These are phyloP conservation scores for Diaporthe sp. DNA, from an alignment of 2,329 filamentous ascomycete genomes.

Conservation along the genomic window DNA sequence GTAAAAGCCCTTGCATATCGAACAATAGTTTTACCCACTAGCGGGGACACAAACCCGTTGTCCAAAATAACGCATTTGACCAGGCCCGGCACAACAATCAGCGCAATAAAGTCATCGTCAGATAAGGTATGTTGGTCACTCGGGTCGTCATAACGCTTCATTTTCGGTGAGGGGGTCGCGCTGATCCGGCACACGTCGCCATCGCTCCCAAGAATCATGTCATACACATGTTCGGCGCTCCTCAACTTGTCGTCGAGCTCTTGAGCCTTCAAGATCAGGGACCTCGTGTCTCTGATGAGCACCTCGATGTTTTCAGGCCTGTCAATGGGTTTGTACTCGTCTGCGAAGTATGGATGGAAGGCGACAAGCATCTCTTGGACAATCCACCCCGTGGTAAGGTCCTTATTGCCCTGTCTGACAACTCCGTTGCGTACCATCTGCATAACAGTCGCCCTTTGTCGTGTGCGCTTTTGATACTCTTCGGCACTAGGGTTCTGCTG, in stretches of 20 bases:
- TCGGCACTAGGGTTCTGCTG: neutral
- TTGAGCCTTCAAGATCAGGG: neutral
- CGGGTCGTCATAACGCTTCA: neutral
- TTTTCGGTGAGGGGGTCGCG: too few relatives aligned
- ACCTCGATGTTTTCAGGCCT: neutral
- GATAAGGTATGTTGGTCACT: neutral
- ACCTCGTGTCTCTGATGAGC: neutral
- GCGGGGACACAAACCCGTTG: too few relatives aligned
- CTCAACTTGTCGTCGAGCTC: conserved; percentile 4
- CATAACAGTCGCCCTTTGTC: neutral
- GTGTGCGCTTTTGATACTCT: neutral
- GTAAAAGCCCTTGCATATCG: neutral
- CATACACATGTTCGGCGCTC: neutral
- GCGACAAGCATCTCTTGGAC: neutral
- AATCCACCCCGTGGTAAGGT: neutral
- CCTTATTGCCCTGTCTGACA: neutral
- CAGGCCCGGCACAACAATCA: conserved; percentile 14
- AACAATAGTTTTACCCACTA: neutral
- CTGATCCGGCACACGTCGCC: neutral
- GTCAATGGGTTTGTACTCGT: neutral
- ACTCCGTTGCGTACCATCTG: neutral
- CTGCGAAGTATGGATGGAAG: conserved; percentile 13
- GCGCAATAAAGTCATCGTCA: neutral
- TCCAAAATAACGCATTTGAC: neutral
- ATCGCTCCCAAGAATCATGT: neutral